Percentiles rank a stretch among this genome's conserved stretches.
Evolutionary conservation across 1,284 basidiomycete species (phyloP).

Genomic region (Taiwanofungus camphoratus): DNA sequence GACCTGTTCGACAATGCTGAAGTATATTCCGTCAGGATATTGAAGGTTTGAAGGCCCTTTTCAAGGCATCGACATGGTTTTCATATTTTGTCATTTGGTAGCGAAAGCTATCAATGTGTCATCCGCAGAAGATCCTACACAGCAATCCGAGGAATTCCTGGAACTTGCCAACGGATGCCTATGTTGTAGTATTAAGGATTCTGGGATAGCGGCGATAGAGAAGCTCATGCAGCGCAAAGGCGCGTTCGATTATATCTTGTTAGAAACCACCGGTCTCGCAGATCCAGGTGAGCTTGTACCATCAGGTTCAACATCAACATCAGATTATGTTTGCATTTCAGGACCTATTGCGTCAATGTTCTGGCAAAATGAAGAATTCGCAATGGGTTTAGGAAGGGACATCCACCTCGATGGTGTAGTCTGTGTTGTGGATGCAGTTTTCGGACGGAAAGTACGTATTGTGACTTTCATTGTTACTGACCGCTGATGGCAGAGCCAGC

Average conservation of each 20-base stretch:
- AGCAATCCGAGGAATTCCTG: conserved; percentile 72
- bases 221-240: conserved; percentile 79
- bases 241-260: conserved; percentile 86
- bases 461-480: background rate
- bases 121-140: conserved; percentile 57
- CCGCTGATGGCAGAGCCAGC: conserved; percentile 50
- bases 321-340: conserved; percentile 20
- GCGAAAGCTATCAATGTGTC: conserved; percentile 76
- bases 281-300: conserved; percentile 64
- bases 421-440: conserved; percentile 86
- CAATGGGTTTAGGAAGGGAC: conserved; percentile 60
- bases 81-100: conserved; percentile 24
- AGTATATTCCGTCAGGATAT: conserved; percentile 19
- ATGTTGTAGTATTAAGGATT: conserved; percentile 92
- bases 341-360: conserved; percentile 85
- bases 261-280: conserved; percentile 91
- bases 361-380: conserved; percentile 90
- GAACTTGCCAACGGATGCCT: conserved; percentile 91
- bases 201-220: conserved; percentile 87
- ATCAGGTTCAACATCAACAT: conserved; percentile 4
- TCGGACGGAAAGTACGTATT: conserved; percentile 63
- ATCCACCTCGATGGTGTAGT: conserved; percentile 86
- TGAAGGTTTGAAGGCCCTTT: conserved; percentile 19
- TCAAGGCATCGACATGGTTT: background rate
- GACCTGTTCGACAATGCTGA: background rate